A percentile compares a stretch with the other conserved stretches of the same genome.
phyloP scores from a whole-genome alignment of 768 basidiomycete genomes.

The Tremella yokohamensis region DNA sequence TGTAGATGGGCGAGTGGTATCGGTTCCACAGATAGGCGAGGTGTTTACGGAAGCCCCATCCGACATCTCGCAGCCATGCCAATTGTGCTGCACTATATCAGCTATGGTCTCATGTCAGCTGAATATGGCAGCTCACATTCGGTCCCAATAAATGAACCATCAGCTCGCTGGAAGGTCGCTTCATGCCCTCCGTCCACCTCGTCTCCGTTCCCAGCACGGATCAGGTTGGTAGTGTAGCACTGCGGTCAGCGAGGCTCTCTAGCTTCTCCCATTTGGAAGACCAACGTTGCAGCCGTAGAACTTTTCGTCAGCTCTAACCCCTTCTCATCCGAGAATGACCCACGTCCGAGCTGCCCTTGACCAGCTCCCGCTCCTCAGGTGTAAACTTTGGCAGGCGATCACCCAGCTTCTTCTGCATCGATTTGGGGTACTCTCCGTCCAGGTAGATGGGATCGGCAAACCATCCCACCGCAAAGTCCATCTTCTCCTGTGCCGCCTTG shows the following conservation, averaged over 20 bases:
- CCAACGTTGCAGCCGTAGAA: constrained; percentile 21
- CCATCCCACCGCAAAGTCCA: constrained; percentile 67
- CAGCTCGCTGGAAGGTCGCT: constrained; percentile 25
- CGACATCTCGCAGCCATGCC: constrained; percentile 39
- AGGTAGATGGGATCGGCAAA: constrained; percentile 66
- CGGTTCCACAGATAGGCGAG: constrained; percentile 39
- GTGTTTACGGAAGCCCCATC: constrained; percentile 43
- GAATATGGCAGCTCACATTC: constrained; percentile 24
- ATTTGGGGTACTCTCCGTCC: constrained; percentile 61
- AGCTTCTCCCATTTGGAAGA: no score
- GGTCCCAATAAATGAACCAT: constrained; percentile 31
- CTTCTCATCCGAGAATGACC: neutral
- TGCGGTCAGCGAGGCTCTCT: no score
- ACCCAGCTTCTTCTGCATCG: constrained; percentile 36
- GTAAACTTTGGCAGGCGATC: constrained; percentile 45
- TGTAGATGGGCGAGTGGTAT: constrained; percentile 43
- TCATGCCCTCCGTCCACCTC: constrained; percentile 30
- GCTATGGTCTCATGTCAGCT: neutral
- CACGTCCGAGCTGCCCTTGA: constrained; percentile 48
- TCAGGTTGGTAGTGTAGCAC: constrained; percentile 37
- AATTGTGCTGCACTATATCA: constrained; percentile 14
- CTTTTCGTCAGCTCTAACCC: neutral
- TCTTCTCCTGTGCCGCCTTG: constrained; percentile 66
- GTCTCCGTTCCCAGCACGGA: constrained; percentile 33
- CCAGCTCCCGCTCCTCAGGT: constrained; percentile 36